Evolutionary conservation across 371 early-diverging fungal genomes (phyloP), one percentile per base, ranked within the genome.

Genomic region (Apophysomyces trapeziformis): DNA sequence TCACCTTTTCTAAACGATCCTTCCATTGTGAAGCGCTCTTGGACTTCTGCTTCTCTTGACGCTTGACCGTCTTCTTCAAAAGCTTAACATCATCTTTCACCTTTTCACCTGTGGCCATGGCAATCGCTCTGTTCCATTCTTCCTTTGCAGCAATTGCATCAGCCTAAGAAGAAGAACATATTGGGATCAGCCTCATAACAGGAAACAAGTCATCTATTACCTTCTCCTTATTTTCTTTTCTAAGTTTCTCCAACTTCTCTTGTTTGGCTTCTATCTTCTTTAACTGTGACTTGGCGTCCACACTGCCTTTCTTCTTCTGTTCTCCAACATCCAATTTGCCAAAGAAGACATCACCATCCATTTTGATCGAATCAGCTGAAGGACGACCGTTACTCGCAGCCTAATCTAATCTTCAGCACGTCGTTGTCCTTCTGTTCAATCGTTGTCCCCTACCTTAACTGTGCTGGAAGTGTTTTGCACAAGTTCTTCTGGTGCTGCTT

Each of bases 21-120:
- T 73, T 83, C 95, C 95, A 98, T 65, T 91, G 90, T 58, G 89
- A 79, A 21, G 85, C 74, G 68, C 91, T 90, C 90, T 93, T 95
- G 71, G 76, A 79, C 90, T 98, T 98, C 58, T 76, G 74, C 70
- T 90, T 85, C 68, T 93, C 90, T 68, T 90, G 86, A 64, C 93
- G 88, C 80, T 95, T 95, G 63, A 98, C 86, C 0, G 93, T 91
- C 85, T 95, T 95, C 76, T 96, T 95, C 63, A 98, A 77, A 47
- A 96, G 78, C 71, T 90, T 92, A 45, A 89, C 72, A 64, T 98
- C 94, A 69, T 98, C 98, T 76, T 93, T 93, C 65, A 95, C 85
- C 79, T 93, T 95, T 67, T 93, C 92, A 67, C 98, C 98, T 47
- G 86, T 79, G 7, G 97, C 96, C 75, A 90, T 78, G 58, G 88